Conservation (phyloP, 257 asterid species). For the Phtheirospermum japonicum region DNA sequence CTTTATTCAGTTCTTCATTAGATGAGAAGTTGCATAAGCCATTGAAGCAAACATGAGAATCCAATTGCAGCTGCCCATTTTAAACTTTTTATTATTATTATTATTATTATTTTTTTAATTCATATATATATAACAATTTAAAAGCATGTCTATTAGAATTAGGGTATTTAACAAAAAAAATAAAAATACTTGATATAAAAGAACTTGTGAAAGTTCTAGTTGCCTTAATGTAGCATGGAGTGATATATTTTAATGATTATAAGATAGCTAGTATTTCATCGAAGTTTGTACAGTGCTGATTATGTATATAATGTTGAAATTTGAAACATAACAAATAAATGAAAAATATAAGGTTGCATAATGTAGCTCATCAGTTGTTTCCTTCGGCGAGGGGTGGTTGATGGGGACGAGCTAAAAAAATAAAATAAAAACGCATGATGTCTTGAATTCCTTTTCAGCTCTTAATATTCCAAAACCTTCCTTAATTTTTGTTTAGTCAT, state of each 20-base stretch:
- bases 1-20: background rate
- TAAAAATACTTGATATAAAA: too few relatives aligned
- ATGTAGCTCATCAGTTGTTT: constrained; percentile 4
- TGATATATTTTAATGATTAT: constrained; percentile 8
- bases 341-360: background rate
- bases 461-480: background rate
- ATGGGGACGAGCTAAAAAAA: background rate
- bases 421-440: background rate
- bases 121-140: too few relatives aligned
- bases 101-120: too few relatives aligned
- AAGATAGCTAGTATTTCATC: background rate
- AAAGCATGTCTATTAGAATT: too few relatives aligned
- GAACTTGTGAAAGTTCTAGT: too few relatives aligned
- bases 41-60: too few relatives aligned
- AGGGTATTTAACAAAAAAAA: too few relatives aligned
- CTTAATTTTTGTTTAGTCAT: constrained; percentile 3
- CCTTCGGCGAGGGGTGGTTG: background rate
- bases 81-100: too few relatives aligned
- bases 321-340: background rate
- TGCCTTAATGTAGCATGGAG: background rate
- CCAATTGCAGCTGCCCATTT: too few relatives aligned
- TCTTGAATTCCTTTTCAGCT: background rate
- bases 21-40: too few relatives aligned
- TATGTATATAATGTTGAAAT: background rate
- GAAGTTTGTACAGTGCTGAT: background rate